Conservation (phyloP, 2,329 filamentous ascomycete genomes). For the Dothiorella sarmentorum region DNA sequence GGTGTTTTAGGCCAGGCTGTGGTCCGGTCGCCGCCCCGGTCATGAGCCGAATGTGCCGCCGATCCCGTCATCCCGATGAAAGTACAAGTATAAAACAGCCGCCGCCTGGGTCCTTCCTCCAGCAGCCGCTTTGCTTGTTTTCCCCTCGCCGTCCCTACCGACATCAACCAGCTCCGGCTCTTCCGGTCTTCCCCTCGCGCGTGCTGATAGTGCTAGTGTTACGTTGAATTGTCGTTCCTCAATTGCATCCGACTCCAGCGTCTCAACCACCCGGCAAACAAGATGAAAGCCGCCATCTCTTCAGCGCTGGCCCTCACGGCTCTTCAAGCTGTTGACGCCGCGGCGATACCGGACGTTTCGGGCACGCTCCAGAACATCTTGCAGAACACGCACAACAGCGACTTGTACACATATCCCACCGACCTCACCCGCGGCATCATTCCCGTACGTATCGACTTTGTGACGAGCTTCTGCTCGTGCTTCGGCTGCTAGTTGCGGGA, state of each 20-base stretch:
- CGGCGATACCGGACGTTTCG: conserved; percentile 40
- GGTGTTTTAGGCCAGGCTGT: neutral
- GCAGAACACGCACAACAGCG: conserved; percentile 49
- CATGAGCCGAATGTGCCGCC: neutral
- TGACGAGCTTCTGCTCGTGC: no score
- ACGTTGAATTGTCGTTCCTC: no score
- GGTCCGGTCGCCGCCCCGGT: no score
- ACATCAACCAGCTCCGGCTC: neutral
- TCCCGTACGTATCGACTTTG: conserved; percentile 35
- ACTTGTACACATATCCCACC: conserved; percentile 58
- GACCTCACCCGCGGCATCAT: conserved; percentile 59
- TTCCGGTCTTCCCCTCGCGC: no score
- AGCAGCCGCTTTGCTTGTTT: neutral
- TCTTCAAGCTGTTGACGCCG: neutral
- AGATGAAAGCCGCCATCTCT: neutral
- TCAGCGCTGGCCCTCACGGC: neutral
- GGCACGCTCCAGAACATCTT: conserved; percentile 54
- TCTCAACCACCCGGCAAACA: neutral
- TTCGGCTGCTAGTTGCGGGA: neutral
- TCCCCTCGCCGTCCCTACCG: neutral
- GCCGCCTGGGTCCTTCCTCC: neutral
- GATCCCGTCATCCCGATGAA: neutral
- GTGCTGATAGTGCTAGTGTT: no score
- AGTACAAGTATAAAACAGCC: conserved; percentile 4
- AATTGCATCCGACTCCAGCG: no score